These are phyloP conservation scores for Globisporangium apiculatum DNA, from an alignment of 352 stramenopile species.

Conservation along the genomic window DNA sequence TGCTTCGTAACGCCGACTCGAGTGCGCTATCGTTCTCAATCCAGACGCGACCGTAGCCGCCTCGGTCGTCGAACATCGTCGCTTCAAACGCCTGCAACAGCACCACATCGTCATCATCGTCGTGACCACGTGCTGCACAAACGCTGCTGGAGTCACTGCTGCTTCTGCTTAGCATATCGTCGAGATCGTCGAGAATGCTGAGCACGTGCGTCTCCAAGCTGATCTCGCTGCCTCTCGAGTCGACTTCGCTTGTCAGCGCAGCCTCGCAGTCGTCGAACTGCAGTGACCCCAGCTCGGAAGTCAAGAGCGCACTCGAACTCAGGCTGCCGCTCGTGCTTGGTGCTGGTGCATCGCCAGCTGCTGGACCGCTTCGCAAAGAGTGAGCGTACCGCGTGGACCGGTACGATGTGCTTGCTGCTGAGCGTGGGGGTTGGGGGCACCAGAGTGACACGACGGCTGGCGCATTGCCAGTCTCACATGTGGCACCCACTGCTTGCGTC, in stretches of 20 bases:
- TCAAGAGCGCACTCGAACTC: neutral
- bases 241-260: neutral
- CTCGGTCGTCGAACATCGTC: neutral
- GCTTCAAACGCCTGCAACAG: constrained; percentile 6
- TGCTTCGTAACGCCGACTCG: no score
- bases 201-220: constrained; percentile 29
- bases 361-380: neutral
- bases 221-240: constrained; percentile 10
- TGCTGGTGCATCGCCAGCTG: neutral
- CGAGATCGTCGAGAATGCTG: constrained; percentile 5
- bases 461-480: neutral
- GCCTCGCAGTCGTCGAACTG: neutral
- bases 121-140: neutral
- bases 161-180: neutral
- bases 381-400: constrained; percentile 1
- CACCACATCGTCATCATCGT: constrained; percentile 6
- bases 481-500: neutral
- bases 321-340: neutral
- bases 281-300: neutral
- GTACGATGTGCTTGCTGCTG: constrained; percentile 2
- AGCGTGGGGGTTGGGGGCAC: constrained; percentile 11
- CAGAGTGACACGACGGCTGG: constrained; percentile 2
- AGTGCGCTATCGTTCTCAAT: no score
- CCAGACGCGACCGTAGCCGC: no score
- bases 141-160: no score